Base-by-base conservation (phyloP, 1,139 yeast genomes). In the Taphrina wiesneri region DNA sequence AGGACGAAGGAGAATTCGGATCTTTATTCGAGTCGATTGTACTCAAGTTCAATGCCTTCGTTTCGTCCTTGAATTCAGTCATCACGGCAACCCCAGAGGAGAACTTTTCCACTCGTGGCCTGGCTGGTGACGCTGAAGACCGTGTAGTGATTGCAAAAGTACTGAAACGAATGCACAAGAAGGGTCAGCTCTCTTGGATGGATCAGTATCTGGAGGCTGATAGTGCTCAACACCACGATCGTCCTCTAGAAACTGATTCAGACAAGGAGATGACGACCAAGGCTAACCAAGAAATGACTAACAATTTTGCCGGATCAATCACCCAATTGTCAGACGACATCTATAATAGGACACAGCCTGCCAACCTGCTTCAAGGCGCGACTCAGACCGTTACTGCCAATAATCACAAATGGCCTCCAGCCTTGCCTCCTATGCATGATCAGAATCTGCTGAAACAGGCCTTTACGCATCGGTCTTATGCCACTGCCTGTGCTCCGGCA, bases 401-500 rank as follows among this genome's bases (percentile, higher is more conserved):
- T 30, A 11, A 30, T 30, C 11, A 6, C 34, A 17, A 30, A 32
- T 69, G 70, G 70, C 87, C 85, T 0, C 97, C 97, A 0, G 79
- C 80, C 4, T 76, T 92, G 28, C 98, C 98, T 0, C 76, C 76
- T 26, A 89, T 93, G 63, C 76, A 79, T 11, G 84, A 88, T 72
- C 82, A 83, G 0, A 80, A 79, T 3, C 81, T 92, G 26, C 79
- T 81, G 69, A 84, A 86, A 11, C 82, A 89, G 65, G 97, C 91
- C 0, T 93, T 91, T 73, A 84, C 88, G 26, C 98, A 93, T 75
- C 86, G 86, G 70, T 91, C 97, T 0, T 80, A 85, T 6, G 83
- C 87, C 30, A 39, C 51, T 9, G 64, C 67, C 23, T 43, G 43
- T 51, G 46, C 57, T 7, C 65, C 65, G 5, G 60, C 60, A 15